Evolutionary conservation across 2,329 filamentous ascomycete genomes (phyloP).

Genomic region (Colletotrichum australisinense): DNA sequence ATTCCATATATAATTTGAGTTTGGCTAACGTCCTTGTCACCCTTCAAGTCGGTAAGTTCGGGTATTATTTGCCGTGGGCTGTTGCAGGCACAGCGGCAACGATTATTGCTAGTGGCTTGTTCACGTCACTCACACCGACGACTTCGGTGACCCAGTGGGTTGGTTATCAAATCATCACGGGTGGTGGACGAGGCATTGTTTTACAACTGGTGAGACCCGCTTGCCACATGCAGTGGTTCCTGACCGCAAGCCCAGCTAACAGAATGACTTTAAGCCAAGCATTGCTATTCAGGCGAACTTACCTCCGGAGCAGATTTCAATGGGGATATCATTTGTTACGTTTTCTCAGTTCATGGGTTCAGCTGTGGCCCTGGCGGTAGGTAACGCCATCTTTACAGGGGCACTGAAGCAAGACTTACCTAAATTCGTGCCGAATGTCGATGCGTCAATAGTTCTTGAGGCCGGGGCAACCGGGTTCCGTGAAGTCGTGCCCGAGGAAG

Average conservation of each 20-base stretch:
- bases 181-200: constrained; percentile 32
- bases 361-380: constrained; percentile 40
- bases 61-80: constrained; percentile 37
- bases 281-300: constrained; percentile 41
- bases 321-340: constrained; percentile 40
- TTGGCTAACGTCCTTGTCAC: background rate
- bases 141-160: constrained; percentile 33
- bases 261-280: constrained; percentile 35
- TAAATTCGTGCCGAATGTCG: constrained; percentile 29
- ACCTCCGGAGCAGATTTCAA: constrained; percentile 38
- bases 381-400: constrained; percentile 41
- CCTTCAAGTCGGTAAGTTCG: constrained; percentile 27
- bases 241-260: background rate
- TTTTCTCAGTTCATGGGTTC: constrained; percentile 41
- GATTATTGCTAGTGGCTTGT: constrained; percentile 32
- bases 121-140: constrained; percentile 31
- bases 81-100: constrained; percentile 24
- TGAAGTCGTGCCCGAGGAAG: constrained; percentile 41
- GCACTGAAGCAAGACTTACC: constrained; percentile 7
- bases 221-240: constrained; percentile 7
- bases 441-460: constrained; percentile 46
- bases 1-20: background rate
- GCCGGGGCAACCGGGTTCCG: constrained; percentile 56
- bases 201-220: constrained; percentile 46
- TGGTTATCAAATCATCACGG: constrained; percentile 35